Evolutionary conservation across 129 eudicot species (phyloP).

Genomic region (Flaveria robusta): DNA sequence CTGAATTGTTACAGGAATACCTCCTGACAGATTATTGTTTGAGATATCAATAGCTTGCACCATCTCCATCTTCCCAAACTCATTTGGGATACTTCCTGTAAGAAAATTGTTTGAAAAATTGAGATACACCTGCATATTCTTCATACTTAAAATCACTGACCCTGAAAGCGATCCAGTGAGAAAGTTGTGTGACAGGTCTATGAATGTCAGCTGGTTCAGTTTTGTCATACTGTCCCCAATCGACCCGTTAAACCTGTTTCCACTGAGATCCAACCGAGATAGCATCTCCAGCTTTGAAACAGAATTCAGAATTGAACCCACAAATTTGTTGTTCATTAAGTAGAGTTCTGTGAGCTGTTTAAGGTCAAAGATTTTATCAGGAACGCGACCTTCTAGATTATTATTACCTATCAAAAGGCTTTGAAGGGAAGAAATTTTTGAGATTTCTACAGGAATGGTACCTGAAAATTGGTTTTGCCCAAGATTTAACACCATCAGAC

Average conservation of each 20-base stretch:
- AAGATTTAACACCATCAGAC: conserved; percentile 39
- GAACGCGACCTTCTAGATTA: conserved; percentile 65
- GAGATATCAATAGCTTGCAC: conserved; percentile 76
- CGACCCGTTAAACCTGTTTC: conserved; percentile 68
- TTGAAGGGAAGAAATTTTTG: conserved; percentile 57
- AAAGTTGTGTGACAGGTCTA: conserved; percentile 68
- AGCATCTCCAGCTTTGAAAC: conserved; percentile 60
- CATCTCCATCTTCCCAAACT: conserved; percentile 67
- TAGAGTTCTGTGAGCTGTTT: conserved; percentile 48
- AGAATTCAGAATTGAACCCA: conserved; percentile 53
- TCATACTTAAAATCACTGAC: conserved; percentile 53
- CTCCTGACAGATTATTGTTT: conserved; percentile 67
- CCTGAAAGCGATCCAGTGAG: conserved; percentile 61
- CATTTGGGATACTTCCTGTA: conserved; percentile 59
- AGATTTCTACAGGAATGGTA: conserved; percentile 52
- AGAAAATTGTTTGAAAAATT: conserved; percentile 65
- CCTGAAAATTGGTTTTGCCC: conserved; percentile 61
- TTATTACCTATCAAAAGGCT: conserved; percentile 54
- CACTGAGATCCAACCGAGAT: conserved; percentile 55
- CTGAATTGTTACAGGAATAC: conserved; percentile 48
- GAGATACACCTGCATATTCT: conserved; percentile 57
- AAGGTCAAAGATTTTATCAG: conserved; percentile 56
- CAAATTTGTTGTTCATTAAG: conserved; percentile 53
- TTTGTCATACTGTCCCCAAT: conserved; percentile 49
- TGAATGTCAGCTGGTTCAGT: conserved; percentile 37